Evolutionary conservation across 768 basidiomycete genomes (phyloP), one percentile per base, ranked within the genome.

Genomic region (Coprinopsis strossmayeri): DNA sequence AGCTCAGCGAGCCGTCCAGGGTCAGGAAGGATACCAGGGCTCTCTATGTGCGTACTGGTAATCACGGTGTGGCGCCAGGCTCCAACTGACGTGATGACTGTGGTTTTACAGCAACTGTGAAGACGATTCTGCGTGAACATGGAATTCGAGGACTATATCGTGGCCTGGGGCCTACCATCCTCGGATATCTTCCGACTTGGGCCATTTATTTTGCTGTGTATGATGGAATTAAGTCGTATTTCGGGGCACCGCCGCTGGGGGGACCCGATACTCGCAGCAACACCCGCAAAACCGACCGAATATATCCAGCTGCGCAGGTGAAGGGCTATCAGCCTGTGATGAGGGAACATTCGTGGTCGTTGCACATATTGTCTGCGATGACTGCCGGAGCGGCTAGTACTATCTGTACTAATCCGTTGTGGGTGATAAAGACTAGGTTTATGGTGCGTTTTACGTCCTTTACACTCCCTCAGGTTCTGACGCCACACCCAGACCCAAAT

Each of bases 381-480:
- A 74, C 80, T 37, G 96, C 95, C 1, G 96, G 96, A 11, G 94
- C 91, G 3, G 73, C 86, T 17, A 94, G 95, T 60, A 96, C 96
- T 4, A 80, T 91, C 45, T 85, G 85, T 59, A 98, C 96, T 21
- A 97, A 91, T 67, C 96, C 96, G 0, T 66, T 99, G 5, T 99
- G 96, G 96, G 92, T 99, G 34, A 93, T 99, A 65, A 98, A 97
- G 72, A 98, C 95, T 20, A 82, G 96, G 24, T 97, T 98, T 70
- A 98, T 98, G 96, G 95, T 95, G 18, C 34, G 25, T 34, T 40
- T 45, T 15, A 15, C 34, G 25, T 32, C 39, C 45, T n/a, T 45
- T 44, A 23, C 12, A 5, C 26, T 3, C 38, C 38, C 44, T 42
- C 40, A 47, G 49, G 45, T 27, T 38, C 40, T 11, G 11, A 24